Percentiles rank a stretch among this genome's conserved stretches.
These are phyloP conservation scores for Hanseniaspora vineae DNA, from an alignment of 805 yeast species.

Conservation along the genomic window DNA sequence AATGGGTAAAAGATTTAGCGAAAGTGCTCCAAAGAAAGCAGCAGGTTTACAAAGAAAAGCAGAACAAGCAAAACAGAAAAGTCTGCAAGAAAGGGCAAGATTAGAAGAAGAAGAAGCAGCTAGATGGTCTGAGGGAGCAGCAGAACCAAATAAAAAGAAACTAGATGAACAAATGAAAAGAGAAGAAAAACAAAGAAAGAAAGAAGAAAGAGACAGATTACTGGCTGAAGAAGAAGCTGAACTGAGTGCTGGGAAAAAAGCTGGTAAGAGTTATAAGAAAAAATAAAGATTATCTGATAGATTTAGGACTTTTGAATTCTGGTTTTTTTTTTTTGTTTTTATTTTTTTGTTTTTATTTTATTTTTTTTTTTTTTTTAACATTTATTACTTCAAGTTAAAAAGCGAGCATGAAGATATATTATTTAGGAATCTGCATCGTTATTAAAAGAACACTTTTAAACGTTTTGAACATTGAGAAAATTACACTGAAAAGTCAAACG, in stretches of 20 bases:
- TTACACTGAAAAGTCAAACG: too few species aligned
- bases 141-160: constrained; percentile 15
- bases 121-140: constrained; percentile 24
- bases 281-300: not conserved
- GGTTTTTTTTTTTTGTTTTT: too few species aligned
- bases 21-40: constrained; percentile 24
- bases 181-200: constrained; percentile 18
- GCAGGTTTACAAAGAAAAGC: constrained; percentile 24
- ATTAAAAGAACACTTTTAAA: too few species aligned
- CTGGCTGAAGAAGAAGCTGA: constrained; percentile 22
- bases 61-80: constrained; percentile 20
- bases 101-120: constrained; percentile 22
- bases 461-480: too few species aligned
- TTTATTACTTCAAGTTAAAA: too few species aligned
- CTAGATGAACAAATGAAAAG: constrained; percentile 20
- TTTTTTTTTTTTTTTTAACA: too few species aligned
- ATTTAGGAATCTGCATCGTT: too few species aligned
- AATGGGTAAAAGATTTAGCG: constrained; percentile 26
- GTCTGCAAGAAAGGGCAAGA: constrained; percentile 12
- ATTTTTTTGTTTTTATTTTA: too few species aligned
- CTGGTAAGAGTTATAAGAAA: not conserved
- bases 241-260: constrained; percentile 2
- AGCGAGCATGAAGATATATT: too few species aligned
- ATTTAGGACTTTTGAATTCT: not conserved
- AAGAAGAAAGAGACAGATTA: constrained; percentile 21